Evolutionary conservation across 495 filamentous ascomycete genomes (phyloP).

Genomic region (Baudoinia panamericana): DNA sequence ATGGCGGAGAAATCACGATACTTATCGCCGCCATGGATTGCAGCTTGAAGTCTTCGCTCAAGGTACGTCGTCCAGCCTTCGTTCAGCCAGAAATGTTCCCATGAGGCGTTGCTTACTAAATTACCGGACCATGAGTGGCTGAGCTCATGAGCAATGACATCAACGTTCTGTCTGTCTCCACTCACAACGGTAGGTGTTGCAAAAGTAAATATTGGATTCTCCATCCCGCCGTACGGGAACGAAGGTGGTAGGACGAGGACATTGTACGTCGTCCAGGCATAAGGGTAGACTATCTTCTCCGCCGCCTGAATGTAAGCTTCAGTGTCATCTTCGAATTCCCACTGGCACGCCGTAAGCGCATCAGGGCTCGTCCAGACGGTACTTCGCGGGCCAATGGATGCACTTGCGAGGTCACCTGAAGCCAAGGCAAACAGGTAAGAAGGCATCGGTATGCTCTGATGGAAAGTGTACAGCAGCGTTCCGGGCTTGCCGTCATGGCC

Average conservation of each 20-base stretch:
- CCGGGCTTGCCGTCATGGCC: slow-evolving; percentile 36
- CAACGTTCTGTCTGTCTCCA: slow-evolving; percentile 84
- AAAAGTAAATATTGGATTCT: slow-evolving; percentile 86
- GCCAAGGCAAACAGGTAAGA: slow-evolving; percentile 88
- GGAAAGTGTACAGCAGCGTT: slow-evolving; percentile 61
- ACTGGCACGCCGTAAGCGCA: slow-evolving; percentile 68
- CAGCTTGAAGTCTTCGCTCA: slow-evolving; percentile 60
- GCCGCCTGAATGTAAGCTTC: slow-evolving; percentile 82
- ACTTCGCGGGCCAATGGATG: slow-evolving; percentile 72
- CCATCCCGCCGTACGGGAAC: slow-evolving; percentile 87
- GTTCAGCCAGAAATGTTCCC: slow-evolving; percentile 98
- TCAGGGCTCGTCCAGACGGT: slow-evolving; percentile 76
- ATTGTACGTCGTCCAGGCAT: slow-evolving; percentile 90
- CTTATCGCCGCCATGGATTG: slow-evolving; percentile 56
- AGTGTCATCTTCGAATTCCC: slow-evolving; percentile 79
- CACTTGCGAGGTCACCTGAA: slow-evolving; percentile 72
- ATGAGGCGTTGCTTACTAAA: slow-evolving; percentile 74
- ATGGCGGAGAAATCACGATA: slow-evolving; percentile 89
- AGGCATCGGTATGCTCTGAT: slow-evolving; percentile 82
- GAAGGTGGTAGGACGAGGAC: slow-evolving; percentile 79
- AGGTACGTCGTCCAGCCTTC: slow-evolving; percentile 94
- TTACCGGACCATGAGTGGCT: slow-evolving; percentile 90
- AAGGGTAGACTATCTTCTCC: slow-evolving; percentile 77
- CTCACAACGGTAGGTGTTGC: slow-evolving; percentile 85
- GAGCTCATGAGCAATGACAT: slow-evolving; percentile 93